phyloP scores from a whole-genome alignment of 2,329 filamentous ascomycete species.

The Neocucurbitaria cava region DNA sequence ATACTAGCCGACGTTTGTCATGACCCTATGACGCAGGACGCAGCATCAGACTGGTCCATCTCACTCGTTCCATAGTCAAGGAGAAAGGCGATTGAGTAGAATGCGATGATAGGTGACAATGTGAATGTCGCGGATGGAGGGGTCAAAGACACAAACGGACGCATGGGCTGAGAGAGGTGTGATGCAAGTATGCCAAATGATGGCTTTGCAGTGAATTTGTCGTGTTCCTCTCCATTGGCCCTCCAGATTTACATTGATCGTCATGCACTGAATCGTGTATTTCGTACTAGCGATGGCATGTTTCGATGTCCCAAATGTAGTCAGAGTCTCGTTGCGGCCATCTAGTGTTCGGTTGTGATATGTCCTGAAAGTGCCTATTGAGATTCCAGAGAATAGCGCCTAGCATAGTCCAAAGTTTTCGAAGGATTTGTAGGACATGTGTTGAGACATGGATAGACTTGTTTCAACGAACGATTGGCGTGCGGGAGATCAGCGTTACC shows the following conservation, averaged over 20 bases:
- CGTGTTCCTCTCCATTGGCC: neutral
- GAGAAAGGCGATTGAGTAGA: too few species aligned
- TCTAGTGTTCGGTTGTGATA: neutral
- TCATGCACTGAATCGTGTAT: neutral
- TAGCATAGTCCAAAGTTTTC: neutral
- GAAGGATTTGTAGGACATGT: neutral
- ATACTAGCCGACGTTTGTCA: neutral
- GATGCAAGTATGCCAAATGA: too few species aligned
- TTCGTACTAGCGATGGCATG: neutral
- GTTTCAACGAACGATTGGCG: constrained; percentile 15
- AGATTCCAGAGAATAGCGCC: neutral
- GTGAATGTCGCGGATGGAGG: too few species aligned
- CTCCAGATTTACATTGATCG: neutral
- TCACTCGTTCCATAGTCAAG: too few species aligned
- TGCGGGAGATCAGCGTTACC: constrained; percentile 24
- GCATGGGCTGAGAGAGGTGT: too few species aligned
- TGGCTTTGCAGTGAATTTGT: too few species aligned
- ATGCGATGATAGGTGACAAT: too few species aligned
- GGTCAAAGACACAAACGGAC: too few species aligned
- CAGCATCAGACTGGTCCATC: too few species aligned
- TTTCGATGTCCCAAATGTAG: neutral
- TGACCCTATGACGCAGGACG: too few species aligned
- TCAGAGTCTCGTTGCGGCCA: neutral
- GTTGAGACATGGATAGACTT: constrained; percentile 1
- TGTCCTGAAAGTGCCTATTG: neutral